phyloP scores from a whole-genome alignment of 1,284 basidiomycete species.

The Ustanciosporium gigantosporum region DNA sequence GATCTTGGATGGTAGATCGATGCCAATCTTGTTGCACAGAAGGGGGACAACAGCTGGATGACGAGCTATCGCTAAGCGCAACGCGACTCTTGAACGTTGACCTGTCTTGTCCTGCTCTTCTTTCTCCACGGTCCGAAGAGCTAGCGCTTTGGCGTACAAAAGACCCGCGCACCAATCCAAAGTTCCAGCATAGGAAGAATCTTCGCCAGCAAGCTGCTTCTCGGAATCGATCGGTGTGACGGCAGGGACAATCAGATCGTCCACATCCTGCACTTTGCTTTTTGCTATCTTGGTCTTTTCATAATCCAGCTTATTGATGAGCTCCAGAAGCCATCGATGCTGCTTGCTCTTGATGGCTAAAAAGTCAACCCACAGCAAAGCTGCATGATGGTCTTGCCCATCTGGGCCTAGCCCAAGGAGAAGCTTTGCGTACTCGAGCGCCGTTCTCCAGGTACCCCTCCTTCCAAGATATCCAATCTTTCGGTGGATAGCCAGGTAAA shows the following conservation, averaged over 20 bases:
- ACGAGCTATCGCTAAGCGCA: conserved; percentile 48
- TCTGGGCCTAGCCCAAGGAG: conserved; percentile 46
- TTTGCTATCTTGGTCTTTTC: conserved; percentile 9
- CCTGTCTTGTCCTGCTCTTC: conserved; percentile 41
- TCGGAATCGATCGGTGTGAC: conserved; percentile 40
- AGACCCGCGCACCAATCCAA: conserved; percentile 57
- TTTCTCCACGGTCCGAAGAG: conserved; percentile 43
- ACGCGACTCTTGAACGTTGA: conserved; percentile 25
- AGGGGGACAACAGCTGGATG: conserved; percentile 46
- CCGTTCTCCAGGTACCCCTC: conserved; percentile 57
- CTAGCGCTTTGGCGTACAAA: conserved; percentile 47
- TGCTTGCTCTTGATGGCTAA: conserved; percentile 55
- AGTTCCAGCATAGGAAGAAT: conserved; percentile 17
- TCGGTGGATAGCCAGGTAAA: conserved; percentile 56
- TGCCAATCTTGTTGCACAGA: conserved; percentile 49
- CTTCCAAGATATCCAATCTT: conserved; percentile 53
- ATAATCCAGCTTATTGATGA: conserved; percentile 42
- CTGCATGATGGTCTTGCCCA: conserved; percentile 55
- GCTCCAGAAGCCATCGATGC: conserved; percentile 50
- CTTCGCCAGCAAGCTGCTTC: conserved; percentile 31
- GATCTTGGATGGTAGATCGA: conserved; percentile 29
- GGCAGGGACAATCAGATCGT: conserved; percentile 28
- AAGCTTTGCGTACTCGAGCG: conserved; percentile 58
- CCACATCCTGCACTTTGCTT: conserved; percentile 6
- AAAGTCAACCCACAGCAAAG: conserved; percentile 59